Evolutionary conservation across 1,284 basidiomycete genomes (phyloP).

Genomic region (Melampsora americana): DNA sequence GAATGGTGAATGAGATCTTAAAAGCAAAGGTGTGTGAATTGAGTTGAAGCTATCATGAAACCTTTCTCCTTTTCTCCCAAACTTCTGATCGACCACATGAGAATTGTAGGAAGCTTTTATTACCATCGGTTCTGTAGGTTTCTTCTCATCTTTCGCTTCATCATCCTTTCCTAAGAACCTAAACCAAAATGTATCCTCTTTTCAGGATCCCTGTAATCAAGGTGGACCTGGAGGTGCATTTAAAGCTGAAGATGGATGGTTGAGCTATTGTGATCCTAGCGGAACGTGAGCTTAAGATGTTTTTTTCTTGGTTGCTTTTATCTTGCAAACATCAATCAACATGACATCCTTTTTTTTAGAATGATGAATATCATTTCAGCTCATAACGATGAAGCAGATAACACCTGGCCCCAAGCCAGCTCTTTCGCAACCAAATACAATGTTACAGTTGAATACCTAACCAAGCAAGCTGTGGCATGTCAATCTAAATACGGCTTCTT

Average conservation of each 20-base stretch:
- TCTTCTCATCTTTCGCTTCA: neutral
- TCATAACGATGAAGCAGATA: constrained; percentile 27
- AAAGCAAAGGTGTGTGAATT: neutral
- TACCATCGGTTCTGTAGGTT: constrained; percentile 18
- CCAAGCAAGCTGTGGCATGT: constrained; percentile 29
- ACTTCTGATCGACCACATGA: neutral
- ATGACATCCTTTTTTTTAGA: neutral
- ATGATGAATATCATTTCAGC: constrained; percentile 23
- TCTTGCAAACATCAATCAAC: neutral
- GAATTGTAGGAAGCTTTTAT: constrained; percentile 27
- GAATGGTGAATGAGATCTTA: neutral
- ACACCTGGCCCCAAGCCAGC: constrained; percentile 9
- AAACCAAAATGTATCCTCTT: neutral
- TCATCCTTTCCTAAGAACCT: neutral
- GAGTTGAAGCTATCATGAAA: neutral
- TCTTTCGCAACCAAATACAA: constrained; percentile 21
- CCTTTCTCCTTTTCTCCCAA: neutral
- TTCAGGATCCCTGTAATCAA: constrained; percentile 26
- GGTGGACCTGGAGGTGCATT: constrained; percentile 37
- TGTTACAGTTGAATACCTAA: constrained; percentile 33
- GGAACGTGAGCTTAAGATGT: neutral
- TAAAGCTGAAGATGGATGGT: constrained; percentile 39
- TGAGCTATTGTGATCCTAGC: constrained; percentile 25
- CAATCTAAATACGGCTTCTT: constrained; percentile 23
- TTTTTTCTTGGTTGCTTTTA: neutral